A percentile compares a stretch with the other conserved stretches of the same genome.
These are phyloP conservation scores for Pestalotiopsis sp. DNA, from an alignment of 2,329 filamentous ascomycete species.

Conservation along the genomic window DNA sequence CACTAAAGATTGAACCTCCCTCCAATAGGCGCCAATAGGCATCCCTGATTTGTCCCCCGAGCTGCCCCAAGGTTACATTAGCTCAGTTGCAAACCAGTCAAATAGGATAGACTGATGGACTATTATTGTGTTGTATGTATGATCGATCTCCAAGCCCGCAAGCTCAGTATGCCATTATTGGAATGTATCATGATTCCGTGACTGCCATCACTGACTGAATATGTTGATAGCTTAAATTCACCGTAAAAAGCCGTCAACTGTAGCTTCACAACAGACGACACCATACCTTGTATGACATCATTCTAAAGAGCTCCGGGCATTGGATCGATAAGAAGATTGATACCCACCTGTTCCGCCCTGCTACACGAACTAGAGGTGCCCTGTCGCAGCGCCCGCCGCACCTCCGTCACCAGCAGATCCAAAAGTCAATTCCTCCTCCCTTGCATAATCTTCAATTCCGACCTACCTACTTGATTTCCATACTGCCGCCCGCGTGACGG, in stretches of 20 bases:
- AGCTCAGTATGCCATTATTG: too few species aligned
- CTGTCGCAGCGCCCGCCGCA: neutral
- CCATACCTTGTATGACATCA: neutral
- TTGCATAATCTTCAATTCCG: neutral
- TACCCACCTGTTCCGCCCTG: neutral
- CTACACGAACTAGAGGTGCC: neutral
- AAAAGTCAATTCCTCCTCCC: neutral
- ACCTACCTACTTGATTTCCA: neutral
- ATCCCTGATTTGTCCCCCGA: neutral
- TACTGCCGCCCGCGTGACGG: neutral
- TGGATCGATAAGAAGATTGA: neutral
- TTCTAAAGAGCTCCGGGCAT: neutral
- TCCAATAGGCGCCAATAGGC: neutral
- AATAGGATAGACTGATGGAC: too few species aligned
- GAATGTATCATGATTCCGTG: too few species aligned
- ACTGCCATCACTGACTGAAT: too few species aligned
- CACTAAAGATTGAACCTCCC: neutral
- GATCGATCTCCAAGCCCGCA: too few species aligned
- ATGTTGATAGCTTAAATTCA: too few species aligned
- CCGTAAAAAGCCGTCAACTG: too few species aligned
- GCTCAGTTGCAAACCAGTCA: neutral
- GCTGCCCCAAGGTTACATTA: neutral
- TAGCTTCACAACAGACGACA: too few species aligned
- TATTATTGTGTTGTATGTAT: too few species aligned
- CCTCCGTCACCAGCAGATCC: neutral